Base-by-base conservation (phyloP, 306 rosid species). In the Notholithocarpus densiflorus region DNA sequence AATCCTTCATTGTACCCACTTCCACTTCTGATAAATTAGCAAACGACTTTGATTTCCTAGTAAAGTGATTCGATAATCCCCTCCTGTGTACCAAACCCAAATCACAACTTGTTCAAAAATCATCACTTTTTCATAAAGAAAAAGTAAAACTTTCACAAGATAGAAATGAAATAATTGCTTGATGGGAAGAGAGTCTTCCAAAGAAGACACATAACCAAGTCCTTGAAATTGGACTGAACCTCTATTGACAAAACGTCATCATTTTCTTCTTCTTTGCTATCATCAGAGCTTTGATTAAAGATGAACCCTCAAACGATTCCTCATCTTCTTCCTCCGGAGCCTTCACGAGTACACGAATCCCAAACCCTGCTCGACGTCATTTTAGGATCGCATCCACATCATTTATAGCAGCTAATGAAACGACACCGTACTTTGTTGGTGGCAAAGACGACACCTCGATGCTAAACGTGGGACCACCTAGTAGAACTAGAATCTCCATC, bases 11-110 rank as follows among this genome's bases (percentile, higher is more conserved):
- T 10, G 26, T 29, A 27, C 51, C 0, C 32, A 29, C 32, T 29
- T 29, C 32, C 26, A 91, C 94, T 64, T 89, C 89, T 2, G 92
- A 84, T 69, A 95, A 80, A 83, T 90, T 91, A 45, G 88, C 81
- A 54, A 92, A 95, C 15, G 98, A 95, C 74, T 90, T 92, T 2
- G 97, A 95, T 90, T 92, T 95, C 19, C 98, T 97, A 3, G 87
- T 79, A 59, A 91, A 92, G 69, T 92, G 88, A 71, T 82, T 84
- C 3, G 98, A 95, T 62, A 95, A 89, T 76, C 98, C 98, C 76
- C 94, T 89, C 89, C 98, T 95, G 93, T 56, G 32, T 31, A 55
- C 45, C 45, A 71, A 68, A 72, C 27, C 55, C 40, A 9, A 20
- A 6, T 65, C 52, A 80, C 43, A 56, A 64, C 1, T 55, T 29